Evolutionary conservation across 2,329 filamentous ascomycete species (phyloP), one percentile per base, ranked within the genome.

Genomic region (Pyrenochaeta sp.): DNA sequence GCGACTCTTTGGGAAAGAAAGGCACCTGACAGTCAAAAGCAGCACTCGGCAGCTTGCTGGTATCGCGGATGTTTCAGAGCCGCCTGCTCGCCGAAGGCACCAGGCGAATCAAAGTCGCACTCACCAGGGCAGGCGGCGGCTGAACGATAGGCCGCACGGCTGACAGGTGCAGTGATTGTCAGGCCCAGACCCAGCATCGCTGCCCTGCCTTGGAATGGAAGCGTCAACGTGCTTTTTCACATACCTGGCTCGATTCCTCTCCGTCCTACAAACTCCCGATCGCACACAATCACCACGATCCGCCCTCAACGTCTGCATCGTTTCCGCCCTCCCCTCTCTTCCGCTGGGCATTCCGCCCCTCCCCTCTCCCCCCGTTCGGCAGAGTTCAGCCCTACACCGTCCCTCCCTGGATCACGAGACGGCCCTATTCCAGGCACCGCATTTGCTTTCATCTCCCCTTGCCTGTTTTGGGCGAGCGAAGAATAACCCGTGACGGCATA

Each of bases 341-440:
- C 53, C 53, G 53, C 53, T 51, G 48, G 23, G 43, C 30, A 14
- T 43, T 49, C 48, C 48, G 44, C 46, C 15, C 15, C 42, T 3
- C 15, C n/a, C 12, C n/a, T 4, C 9, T 17, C n/a, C 18, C n/a
- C n/a, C n/a, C n/a, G n/a, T n/a, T 29, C 40, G 17, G 21, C 36
- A 17, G 20, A 18, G 11, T 32, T 40, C 44, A 53, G 50, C 44
- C 50, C 39, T 48, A 44, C 35, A 23, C 21, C 20, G 9, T 30
- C 10, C 42, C 30, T 9, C 32, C 18, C 6, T 37, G 17, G 21
- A 21, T 46, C 44, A 37, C 44, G 44, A 29, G 44, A 37, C 21
- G 4, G 23, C 32, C 23, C 20, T 39, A 6, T 36, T 29, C 23
- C 42, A 39, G 31, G 52, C 37, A 39, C 37, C 17, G 31, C 12